phyloP scores from a whole-genome alignment of 495 filamentous ascomycete species.

The Penicillium atrosanguineum region DNA sequence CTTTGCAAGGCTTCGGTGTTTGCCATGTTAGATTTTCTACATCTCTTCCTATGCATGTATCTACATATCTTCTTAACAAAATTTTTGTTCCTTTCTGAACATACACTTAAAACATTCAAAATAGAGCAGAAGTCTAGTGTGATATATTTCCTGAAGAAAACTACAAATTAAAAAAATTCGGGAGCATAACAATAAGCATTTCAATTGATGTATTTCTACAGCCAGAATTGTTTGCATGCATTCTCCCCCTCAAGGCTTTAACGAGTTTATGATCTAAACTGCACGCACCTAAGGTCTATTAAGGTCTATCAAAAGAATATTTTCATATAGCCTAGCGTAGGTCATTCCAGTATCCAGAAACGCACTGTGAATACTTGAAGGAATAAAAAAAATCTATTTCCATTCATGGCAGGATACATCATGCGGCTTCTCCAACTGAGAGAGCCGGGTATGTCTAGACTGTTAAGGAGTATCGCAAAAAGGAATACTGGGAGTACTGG shows the following conservation, averaged over 20 bases:
- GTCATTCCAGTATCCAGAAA: not conserved
- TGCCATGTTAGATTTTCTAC: no score
- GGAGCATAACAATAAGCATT: no score
- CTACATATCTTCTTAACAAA: no score
- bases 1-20: no score
- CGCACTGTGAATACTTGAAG: not conserved
- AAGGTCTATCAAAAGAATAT: not conserved
- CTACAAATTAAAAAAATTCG: no score
- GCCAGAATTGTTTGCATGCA: no score
- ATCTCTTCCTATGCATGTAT: no score
- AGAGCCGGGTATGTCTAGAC: slow-evolving; percentile 16
- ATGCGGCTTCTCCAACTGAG: not conserved
- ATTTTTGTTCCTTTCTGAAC: no score
- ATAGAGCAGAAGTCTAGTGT: no score
- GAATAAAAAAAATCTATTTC: not conserved
- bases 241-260: not conserved
- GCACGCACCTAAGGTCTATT: not conserved
- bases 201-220: no score
- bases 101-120: no score
- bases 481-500: slow-evolving; percentile 3
- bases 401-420: not conserved
- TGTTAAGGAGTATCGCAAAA: slow-evolving; percentile 12
- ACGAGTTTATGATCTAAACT: not conserved
- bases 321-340: not conserved
- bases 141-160: no score